Conservation (phyloP, 805 yeast genomes). For the Ogataea paraovalis region DNA sequence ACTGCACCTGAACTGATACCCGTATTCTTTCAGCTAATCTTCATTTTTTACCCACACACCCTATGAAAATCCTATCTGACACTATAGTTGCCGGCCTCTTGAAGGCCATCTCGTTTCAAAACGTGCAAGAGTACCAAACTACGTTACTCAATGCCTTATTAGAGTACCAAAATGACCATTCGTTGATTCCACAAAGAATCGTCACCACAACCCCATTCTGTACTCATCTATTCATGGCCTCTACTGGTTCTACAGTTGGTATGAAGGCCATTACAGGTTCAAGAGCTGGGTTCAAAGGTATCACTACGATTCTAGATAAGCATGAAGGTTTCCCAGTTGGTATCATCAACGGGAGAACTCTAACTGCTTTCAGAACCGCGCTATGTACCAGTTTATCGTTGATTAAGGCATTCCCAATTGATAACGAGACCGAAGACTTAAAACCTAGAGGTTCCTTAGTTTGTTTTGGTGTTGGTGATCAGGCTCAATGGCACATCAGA, state of each 20-base stretch:
- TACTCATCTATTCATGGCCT: constrained; percentile 62
- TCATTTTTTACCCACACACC: too few species aligned
- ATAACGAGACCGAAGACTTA: constrained; percentile 10
- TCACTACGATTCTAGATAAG: constrained; percentile 47
- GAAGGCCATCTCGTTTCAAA: constrained; percentile 20
- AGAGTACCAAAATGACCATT: constrained; percentile 40
- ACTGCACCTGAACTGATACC: too few species aligned
- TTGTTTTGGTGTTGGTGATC: constrained; percentile 61
- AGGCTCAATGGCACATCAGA: constrained; percentile 61
- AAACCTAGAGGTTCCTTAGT: constrained; percentile 26
- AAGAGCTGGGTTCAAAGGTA: constrained; percentile 55
- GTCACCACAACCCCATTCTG: constrained; percentile 38
- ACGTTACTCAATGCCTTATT: constrained; percentile 35
- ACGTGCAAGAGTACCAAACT: constrained; percentile 34
- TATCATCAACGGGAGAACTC: constrained; percentile 50
- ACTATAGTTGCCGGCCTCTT: constrained; percentile 29
- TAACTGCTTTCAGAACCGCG: constrained; percentile 69
- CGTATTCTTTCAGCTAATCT: too few species aligned
- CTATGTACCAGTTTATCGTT: constrained; percentile 49
- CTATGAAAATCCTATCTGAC: constrained; percentile 36
- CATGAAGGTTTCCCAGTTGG: constrained; percentile 49
- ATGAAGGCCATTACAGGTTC: constrained; percentile 60
- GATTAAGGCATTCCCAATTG: constrained; percentile 31
- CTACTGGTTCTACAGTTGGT: constrained; percentile 53
- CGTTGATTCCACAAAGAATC: constrained; percentile 52